These are phyloP conservation scores for Vanderwaltozyma verrucispora DNA, from an alignment of 805 yeast species.

Conservation along the genomic window DNA sequence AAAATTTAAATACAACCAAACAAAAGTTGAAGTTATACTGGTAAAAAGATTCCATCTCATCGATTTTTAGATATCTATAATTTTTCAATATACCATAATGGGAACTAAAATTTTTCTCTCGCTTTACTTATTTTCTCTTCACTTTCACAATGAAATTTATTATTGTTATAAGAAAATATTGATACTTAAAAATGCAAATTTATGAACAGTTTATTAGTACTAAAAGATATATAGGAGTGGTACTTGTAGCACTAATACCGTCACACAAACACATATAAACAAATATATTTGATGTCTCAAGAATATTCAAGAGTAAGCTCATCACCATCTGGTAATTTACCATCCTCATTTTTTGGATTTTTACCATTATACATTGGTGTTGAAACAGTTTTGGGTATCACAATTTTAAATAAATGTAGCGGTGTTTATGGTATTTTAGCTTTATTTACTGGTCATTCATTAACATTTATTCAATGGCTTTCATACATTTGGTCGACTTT, in stretches of 20 bases:
- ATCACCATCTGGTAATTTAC: background rate
- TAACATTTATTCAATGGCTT: slow-evolving; percentile 73
- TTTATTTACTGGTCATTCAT: slow-evolving; percentile 79
- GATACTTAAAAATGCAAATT: too few relatives aligned
- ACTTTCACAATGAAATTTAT: too few relatives aligned
- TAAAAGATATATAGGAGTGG: too few relatives aligned
- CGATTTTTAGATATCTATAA: background rate
- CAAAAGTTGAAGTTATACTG: too few relatives aligned
- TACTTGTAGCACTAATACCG: too few relatives aligned
- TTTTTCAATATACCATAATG: slow-evolving; percentile 1
- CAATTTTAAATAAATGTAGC: slow-evolving; percentile 77
- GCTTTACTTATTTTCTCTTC: too few relatives aligned
- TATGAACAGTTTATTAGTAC: too few relatives aligned
- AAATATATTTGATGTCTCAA: background rate
- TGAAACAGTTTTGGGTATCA: slow-evolving; percentile 64
- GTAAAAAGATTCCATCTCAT: slow-evolving; percentile 5
- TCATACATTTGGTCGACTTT: slow-evolving; percentile 57
- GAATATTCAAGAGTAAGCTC: background rate
- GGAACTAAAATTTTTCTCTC: too few relatives aligned
- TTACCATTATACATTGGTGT: slow-evolving; percentile 83
- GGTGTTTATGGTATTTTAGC: slow-evolving; percentile 84
- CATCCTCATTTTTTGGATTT: slow-evolving; percentile 45
- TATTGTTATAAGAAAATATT: too few relatives aligned
- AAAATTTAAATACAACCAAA: too few relatives aligned
- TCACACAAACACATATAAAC: too few relatives aligned